Evolutionary conservation across 140 eudicot genomes (phyloP).

Genomic region (Anethum foeniculum): DNA sequence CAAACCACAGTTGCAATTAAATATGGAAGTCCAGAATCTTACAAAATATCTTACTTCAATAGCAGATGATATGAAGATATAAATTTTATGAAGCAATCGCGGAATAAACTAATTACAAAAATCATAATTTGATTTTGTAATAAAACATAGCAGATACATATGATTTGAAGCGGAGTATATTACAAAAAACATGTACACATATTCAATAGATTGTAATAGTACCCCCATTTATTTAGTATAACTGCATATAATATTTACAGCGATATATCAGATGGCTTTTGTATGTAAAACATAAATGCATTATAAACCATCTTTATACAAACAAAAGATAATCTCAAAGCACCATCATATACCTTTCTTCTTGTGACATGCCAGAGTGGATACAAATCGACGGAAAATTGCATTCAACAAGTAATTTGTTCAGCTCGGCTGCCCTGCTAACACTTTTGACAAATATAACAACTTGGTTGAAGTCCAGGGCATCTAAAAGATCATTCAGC

Average conservation of each 20-base stretch:
- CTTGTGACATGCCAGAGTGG: slow-evolving; percentile 99
- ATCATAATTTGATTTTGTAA: neutral
- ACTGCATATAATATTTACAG: neutral
- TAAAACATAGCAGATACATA: neutral
- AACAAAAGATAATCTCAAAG: neutral
- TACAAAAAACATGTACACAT: neutral
- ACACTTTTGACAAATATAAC: slow-evolving; percentile 97
- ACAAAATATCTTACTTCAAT: neutral
- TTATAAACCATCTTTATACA: neutral
- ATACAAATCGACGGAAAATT: slow-evolving; percentile 96
- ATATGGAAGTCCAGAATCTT: neutral
- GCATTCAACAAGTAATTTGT: slow-evolving; percentile 90
- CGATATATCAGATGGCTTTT: neutral
- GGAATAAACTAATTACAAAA: neutral
- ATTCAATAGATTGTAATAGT: neutral
- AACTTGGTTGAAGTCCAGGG: slow-evolving; percentile 92
- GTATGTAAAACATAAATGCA: neutral
- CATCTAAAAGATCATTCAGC: slow-evolving; percentile 93
- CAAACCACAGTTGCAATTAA: neutral
- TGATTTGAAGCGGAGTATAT: neutral
- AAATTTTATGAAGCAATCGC: neutral
- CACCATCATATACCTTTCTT: slow-evolving; percentile 59
- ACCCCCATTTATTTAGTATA: neutral
- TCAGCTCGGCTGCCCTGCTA: slow-evolving; percentile 93
- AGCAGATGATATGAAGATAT: too few relatives aligned